These are phyloP conservation scores for Solanum chiquidenum DNA, from an alignment of 257 asterid species.

Conservation along the genomic window DNA sequence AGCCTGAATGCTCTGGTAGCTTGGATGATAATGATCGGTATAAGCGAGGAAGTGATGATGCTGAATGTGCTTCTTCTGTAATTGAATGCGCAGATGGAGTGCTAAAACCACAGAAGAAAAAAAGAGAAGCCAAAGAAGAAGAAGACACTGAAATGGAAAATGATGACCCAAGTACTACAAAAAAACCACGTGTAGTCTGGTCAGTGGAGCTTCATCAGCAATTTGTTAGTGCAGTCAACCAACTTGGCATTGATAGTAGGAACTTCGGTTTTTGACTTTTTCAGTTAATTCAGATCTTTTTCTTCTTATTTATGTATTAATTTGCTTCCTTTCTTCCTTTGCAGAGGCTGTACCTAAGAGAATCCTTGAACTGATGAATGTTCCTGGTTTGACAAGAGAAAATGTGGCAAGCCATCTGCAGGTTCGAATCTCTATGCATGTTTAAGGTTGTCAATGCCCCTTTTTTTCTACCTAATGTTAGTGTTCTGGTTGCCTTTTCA, in stretches of 20 bases:
- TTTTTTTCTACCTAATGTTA: neutral
- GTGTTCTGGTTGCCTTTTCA: neutral
- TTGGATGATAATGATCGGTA: slow-evolving; percentile 43
- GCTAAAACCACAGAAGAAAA: slow-evolving; percentile 35
- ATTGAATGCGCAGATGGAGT: slow-evolving; percentile 43
- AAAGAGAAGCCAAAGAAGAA: slow-evolving; percentile 58
- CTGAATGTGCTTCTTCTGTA: slow-evolving; percentile 54
- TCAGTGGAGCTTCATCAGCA: slow-evolving; percentile 95
- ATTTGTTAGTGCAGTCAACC: slow-evolving; percentile 77
- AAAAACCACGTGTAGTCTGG: slow-evolving; percentile 94
- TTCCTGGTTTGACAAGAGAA: slow-evolving; percentile 76
- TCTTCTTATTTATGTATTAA: neutral
- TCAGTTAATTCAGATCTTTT: neutral
- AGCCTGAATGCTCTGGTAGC: slow-evolving; percentile 41
- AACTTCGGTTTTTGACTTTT: slow-evolving; percentile 7
- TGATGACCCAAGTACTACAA: slow-evolving; percentile 50
- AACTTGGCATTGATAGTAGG: slow-evolving; percentile 87
- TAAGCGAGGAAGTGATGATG: slow-evolving; percentile 37
- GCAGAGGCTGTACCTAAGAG: slow-evolving; percentile 92
- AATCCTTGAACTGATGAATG: slow-evolving; percentile 84
- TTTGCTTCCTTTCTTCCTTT: slow-evolving; percentile 3
- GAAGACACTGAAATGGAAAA: slow-evolving; percentile 49
- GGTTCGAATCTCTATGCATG: slow-evolving; percentile 26
- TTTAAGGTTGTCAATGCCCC: neutral
- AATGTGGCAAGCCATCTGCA: slow-evolving; percentile 92